Conservation (phyloP, 305 asterid genomes). For the Rubia tinctorum region DNA sequence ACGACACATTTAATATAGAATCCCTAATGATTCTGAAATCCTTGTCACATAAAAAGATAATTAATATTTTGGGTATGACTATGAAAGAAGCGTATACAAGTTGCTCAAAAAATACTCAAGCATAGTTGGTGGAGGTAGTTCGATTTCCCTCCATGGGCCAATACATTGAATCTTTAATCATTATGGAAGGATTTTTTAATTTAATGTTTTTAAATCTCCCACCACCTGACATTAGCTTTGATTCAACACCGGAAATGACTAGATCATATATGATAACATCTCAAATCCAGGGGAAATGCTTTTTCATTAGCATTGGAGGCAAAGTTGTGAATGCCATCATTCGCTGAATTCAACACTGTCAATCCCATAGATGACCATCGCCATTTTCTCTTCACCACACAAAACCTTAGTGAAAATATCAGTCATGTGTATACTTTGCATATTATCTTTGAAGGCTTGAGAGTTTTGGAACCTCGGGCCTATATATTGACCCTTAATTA, state of each 20-base stretch:
- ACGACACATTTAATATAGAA: too few species aligned
- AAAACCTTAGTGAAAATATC: constrained; percentile 36
- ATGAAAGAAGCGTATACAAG: too few species aligned
- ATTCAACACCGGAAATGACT: constrained; percentile 60
- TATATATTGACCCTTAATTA: too few species aligned
- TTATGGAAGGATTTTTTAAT: too few species aligned
- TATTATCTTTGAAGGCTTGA: constrained; percentile 37
- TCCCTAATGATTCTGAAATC: too few species aligned
- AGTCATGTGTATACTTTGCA: constrained; percentile 35
- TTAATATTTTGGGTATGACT: too few species aligned
- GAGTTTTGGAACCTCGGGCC: constrained; percentile 37
- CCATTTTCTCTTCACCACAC: constrained; percentile 52
- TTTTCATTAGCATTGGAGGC: constrained; percentile 66
- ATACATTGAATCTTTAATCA: too few species aligned
- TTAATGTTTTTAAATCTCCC: too few species aligned
- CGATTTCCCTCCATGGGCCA: too few species aligned
- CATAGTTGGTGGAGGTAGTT: too few species aligned
- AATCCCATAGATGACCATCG: constrained; percentile 75
- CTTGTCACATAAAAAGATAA: too few species aligned
- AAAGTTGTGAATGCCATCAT: constrained; percentile 65
- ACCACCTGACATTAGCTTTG: constrained; percentile 45
- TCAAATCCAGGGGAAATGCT: constrained; percentile 69
- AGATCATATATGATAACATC: constrained; percentile 79
- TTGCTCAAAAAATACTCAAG: too few species aligned
- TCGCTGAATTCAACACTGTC: constrained; percentile 71